Conservation (phyloP, 306 rosid genomes). For the Phaseolus lunatus region DNA sequence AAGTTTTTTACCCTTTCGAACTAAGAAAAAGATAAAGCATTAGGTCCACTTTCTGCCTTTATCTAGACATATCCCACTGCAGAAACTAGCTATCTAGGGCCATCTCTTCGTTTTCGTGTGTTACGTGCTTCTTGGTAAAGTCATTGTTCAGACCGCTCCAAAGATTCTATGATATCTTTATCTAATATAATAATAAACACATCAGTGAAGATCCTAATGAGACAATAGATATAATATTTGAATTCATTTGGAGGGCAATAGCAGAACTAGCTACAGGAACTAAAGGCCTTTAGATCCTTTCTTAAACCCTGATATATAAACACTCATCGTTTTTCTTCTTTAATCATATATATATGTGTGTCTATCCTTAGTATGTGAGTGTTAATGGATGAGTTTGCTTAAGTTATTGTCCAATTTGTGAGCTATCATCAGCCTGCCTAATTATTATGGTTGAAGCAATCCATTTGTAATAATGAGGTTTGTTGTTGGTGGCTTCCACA, state of each 20-base stretch:
- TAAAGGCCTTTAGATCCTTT: not conserved
- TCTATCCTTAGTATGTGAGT: no score
- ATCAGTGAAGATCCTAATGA: not conserved
- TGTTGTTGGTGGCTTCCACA: constrained; percentile 12
- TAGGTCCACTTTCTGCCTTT: constrained; percentile 50
- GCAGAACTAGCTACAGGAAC: not conserved
- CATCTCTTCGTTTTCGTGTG: constrained; percentile 39
- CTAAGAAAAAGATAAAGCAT: constrained; percentile 39
- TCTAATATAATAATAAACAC: not conserved
- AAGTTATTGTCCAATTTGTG: not conserved
- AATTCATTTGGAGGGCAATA: constrained; percentile 27
- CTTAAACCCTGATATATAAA: not conserved
- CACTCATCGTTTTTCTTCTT: no score
- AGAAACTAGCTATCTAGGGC: constrained; percentile 37
- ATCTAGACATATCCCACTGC: constrained; percentile 47
- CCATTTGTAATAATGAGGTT: not conserved
- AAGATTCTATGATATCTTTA: constrained; percentile 7
- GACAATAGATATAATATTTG: not conserved
- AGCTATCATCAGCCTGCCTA: constrained; percentile 4
- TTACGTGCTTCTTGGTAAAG: not conserved
- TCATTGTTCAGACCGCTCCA: constrained; percentile 14
- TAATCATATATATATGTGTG: no score
- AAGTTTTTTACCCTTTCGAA: constrained; percentile 43
- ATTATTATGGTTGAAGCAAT: constrained; percentile 21
- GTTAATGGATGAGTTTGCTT: not conserved